phyloP scores from a whole-genome alignment of 1,284 basidiomycete species.

The Ustilago lituana region DNA sequence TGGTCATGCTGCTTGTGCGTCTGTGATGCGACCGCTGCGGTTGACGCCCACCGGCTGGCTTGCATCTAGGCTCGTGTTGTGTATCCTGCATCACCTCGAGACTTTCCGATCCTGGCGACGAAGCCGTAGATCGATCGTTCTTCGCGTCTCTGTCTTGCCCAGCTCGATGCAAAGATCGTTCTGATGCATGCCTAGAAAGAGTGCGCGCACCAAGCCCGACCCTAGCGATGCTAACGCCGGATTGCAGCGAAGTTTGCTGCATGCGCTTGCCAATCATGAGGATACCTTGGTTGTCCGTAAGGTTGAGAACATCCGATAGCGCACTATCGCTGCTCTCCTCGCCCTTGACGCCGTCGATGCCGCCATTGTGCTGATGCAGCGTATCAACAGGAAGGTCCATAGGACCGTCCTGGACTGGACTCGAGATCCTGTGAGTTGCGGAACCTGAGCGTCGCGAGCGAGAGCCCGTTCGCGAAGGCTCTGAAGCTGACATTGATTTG shows the following conservation, averaged over 20 bases:
- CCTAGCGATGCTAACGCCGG: slow-evolving; percentile 3
- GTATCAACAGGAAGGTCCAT: neutral
- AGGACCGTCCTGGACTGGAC: slow-evolving; percentile 1
- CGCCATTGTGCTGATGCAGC: neutral
- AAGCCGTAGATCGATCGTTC: too few species aligned
- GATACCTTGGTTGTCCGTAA: slow-evolving; percentile 17
- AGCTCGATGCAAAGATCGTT: slow-evolving; percentile 7
- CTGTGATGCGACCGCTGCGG: slow-evolving; percentile 4
- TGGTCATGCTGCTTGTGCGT: slow-evolving; percentile 27
- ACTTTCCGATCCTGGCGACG: slow-evolving; percentile 3
- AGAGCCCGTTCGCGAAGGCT: neutral
- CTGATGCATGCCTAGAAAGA: slow-evolving; percentile 3
- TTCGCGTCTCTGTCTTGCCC: too few species aligned
- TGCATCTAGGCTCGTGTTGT: neutral
- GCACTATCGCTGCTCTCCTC: slow-evolving; percentile 24
- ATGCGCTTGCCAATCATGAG: slow-evolving; percentile 5
- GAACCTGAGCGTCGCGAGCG: neutral
- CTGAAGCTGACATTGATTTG: neutral
- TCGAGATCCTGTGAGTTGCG: neutral
- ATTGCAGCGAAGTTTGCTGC: neutral
- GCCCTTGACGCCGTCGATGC: neutral
- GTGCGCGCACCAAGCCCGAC: slow-evolving; percentile 22
- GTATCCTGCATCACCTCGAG: slow-evolving; percentile 1
- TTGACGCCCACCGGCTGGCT: neutral
- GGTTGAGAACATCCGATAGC: slow-evolving; percentile 34